These are phyloP conservation scores for Podila epicladia DNA, from an alignment of 192 early-diverging fungal species.

Conservation along the genomic window DNA sequence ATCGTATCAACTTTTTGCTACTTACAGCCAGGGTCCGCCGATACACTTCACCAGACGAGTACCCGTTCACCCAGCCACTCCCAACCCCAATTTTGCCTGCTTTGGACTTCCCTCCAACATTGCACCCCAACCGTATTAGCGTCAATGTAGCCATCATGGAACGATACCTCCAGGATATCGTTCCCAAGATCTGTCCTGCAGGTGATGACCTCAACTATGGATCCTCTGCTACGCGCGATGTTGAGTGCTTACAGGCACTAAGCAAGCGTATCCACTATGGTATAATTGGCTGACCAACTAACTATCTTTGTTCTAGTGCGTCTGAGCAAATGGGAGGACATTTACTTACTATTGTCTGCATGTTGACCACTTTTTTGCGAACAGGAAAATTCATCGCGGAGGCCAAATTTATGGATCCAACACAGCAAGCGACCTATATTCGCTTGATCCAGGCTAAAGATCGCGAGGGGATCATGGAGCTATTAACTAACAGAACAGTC, in stretches of 20 bases:
- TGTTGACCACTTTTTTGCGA: background rate
- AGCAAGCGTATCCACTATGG: slow-evolving; percentile 96
- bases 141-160: slow-evolving; percentile 86
- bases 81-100: slow-evolving; percentile 89
- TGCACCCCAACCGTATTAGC: slow-evolving; percentile 85
- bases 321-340: too few relatives aligned
- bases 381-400: slow-evolving; percentile 96
- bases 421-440: slow-evolving; percentile 80
- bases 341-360: background rate
- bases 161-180: slow-evolving; percentile 84
- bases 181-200: slow-evolving; percentile 74
- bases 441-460: slow-evolving; percentile 77
- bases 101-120: slow-evolving; percentile 80
- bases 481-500: slow-evolving; percentile 89
- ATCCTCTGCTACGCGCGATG: slow-evolving; percentile 91
- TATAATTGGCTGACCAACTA: slow-evolving; percentile 27
- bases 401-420: slow-evolving; percentile 91
- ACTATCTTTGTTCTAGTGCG: too few relatives aligned
- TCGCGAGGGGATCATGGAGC: slow-evolving; percentile 78
- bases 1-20: background rate
- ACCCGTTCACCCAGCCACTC: slow-evolving; percentile 86
- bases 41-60: slow-evolving; percentile 87
- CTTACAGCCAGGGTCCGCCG: slow-evolving; percentile 25
- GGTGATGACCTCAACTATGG: slow-evolving; percentile 95
- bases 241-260: slow-evolving; percentile 91